phyloP scores from a whole-genome alignment of 495 filamentous ascomycete genomes.

The Haplographium delicatum region DNA sequence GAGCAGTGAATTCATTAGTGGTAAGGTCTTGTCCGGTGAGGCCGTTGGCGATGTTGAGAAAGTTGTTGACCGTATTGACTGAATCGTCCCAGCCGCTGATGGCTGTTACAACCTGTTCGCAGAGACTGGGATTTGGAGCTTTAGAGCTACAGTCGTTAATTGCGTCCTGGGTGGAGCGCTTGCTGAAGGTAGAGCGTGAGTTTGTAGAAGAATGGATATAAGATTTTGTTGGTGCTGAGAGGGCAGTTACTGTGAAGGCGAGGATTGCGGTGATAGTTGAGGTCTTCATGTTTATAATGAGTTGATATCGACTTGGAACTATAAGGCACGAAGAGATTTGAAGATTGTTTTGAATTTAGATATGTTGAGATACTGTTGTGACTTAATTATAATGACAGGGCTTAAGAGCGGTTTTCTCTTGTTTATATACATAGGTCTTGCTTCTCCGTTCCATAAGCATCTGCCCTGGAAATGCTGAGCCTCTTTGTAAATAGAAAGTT shows the following conservation, averaged over 20 bases:
- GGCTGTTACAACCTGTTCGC: background rate
- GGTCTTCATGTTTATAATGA: conserved; percentile 14
- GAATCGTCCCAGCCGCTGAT: conserved; percentile 1
- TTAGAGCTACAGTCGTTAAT: conserved; percentile 3
- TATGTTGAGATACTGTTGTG: no score
- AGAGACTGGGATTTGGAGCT: background rate
- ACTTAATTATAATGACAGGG: no score
- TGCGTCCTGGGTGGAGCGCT: background rate
- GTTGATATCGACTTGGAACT: no score
- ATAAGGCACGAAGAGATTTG: no score
- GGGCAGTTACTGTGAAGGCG: conserved; percentile 16
- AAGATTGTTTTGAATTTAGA: no score
- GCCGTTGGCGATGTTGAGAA: conserved; percentile 1
- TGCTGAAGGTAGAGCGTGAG: background rate
- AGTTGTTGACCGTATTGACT: conserved; percentile 2
- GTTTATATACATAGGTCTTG: no score
- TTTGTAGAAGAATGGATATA: background rate
- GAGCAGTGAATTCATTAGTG: background rate
- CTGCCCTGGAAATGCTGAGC: no score
- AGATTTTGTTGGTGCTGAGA: conserved; percentile 2
- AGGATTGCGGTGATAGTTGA: conserved; percentile 21
- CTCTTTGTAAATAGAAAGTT: no score
- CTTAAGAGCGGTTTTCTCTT: no score
- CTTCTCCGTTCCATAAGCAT: no score
- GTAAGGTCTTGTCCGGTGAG: background rate